Percentiles rank a stretch among this genome's conserved stretches.
Conservation (phyloP, 2,329 filamentous ascomycete species). For the Cladosporium sp. region DNA sequence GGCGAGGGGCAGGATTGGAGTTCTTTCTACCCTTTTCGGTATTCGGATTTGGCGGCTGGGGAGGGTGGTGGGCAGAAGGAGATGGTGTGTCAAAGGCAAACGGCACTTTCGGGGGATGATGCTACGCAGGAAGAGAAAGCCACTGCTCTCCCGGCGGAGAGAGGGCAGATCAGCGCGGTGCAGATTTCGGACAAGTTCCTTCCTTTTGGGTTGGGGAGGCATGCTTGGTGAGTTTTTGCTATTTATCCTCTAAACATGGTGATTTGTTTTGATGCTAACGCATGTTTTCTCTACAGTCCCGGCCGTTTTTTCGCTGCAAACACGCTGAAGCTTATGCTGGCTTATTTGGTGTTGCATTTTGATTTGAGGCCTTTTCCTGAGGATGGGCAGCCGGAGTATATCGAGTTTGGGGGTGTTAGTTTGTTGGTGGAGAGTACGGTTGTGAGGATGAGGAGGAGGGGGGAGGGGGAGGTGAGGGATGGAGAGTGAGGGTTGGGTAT, state of each 20-base stretch:
- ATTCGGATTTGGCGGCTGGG: background rate
- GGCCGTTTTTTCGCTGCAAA: conserved; percentile 18
- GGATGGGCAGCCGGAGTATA: conserved; percentile 7
- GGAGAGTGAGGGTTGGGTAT: too few species aligned
- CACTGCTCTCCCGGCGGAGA: background rate
- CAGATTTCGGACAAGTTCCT: conserved; percentile 14
- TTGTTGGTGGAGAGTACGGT: conserved; percentile 4
- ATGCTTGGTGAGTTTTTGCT: conserved; percentile 13
- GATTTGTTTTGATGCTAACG: background rate
- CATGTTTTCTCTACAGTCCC: conserved; percentile 6
- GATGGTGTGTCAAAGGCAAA: too few species aligned
- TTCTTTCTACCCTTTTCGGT: conserved; percentile 4
- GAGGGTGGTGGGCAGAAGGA: background rate
- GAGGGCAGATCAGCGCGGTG: conserved; percentile 8
- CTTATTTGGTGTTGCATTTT: conserved; percentile 14
- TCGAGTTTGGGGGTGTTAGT: conserved; percentile 10
- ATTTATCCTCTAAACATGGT: background rate
- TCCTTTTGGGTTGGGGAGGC: conserved; percentile 16
- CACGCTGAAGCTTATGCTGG: conserved; percentile 17
- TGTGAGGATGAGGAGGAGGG: background rate
- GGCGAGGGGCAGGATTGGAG: conserved; percentile 4
- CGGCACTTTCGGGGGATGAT: background rate
- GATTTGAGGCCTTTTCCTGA: conserved; percentile 14
- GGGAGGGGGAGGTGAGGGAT: too few species aligned
- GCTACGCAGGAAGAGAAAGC: conserved; percentile 3